These are phyloP conservation scores for Spergularia bocconei DNA, from an alignment of 148 eudicot genomes.

Conservation along the genomic window DNA sequence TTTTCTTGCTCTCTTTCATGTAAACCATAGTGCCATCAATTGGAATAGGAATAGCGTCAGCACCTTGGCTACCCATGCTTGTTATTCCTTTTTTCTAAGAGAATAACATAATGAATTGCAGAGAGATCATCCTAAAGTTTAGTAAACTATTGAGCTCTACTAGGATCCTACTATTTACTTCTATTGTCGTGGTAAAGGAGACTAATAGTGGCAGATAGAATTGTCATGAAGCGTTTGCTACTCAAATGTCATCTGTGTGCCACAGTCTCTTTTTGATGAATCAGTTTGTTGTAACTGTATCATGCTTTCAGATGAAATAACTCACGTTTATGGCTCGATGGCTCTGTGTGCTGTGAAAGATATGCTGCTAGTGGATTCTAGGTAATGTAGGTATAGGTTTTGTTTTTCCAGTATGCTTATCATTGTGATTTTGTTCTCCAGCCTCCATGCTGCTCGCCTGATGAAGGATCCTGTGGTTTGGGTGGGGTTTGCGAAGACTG, in stretches of 20 bases:
- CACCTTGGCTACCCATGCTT: too few species aligned
- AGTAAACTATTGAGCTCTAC: background rate
- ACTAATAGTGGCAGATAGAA: background rate
- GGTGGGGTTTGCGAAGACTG: constrained; percentile 67
- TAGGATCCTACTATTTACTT: background rate
- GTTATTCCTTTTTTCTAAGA: too few species aligned
- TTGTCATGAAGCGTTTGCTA: background rate
- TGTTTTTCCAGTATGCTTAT: background rate
- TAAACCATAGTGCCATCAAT: background rate
- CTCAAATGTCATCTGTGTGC: background rate
- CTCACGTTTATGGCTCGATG: background rate
- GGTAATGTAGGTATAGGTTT: background rate
- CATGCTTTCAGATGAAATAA: background rate
- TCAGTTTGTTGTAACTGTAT: background rate
- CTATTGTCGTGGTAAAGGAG: background rate
- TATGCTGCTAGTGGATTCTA: background rate
- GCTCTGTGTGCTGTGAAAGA: background rate
- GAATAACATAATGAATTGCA: background rate
- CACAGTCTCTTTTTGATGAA: background rate
- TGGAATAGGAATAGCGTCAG: too few species aligned
- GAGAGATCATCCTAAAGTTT: background rate
- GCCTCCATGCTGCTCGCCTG: constrained; percentile 79
- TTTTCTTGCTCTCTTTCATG: background rate
- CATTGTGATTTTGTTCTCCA: constrained; percentile 27
- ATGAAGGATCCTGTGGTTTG: constrained; percentile 52